Evolutionary conservation across 1,284 basidiomycete genomes (phyloP), one percentile per base, ranked within the genome.

Genomic region (Dichomitus squalens): DNA sequence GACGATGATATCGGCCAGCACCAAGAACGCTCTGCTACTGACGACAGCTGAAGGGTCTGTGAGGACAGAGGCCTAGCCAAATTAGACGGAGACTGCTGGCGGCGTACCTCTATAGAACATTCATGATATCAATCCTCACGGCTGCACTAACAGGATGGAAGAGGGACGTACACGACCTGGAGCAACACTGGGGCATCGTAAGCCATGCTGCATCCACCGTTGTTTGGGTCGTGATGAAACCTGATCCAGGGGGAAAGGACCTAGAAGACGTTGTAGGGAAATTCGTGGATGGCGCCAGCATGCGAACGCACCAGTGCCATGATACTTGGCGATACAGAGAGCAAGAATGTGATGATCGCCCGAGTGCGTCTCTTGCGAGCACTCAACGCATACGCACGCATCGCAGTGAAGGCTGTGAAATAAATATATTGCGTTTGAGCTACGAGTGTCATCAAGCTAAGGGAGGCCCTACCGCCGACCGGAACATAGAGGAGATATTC

Each of bases 341-440:
- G 21, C 12, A 52, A 6, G 16, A 52, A 35, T 4, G 41, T 39
- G n/a, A 43, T 1, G 14, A 35, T 16, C 20, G 31, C 39, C 31
- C 29, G 14, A 7, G 25, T 20, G 25, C 39, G 20, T 11, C 20
- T 40, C 8, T 14, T 11, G 29, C 44, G 16, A 2, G 36, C 18
- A 33, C 25, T 29, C 49, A 52, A 23, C 11, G 50, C 50, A 35
- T 52, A 52, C 6, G 35, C 50, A 6, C 50, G 50, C 50, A 52
- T 52, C 7, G 50, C 40, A 1, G 39, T 43, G 31, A 52, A 52
- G 9, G 40, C 50, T 43, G 16, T 21, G 3, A 5, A 34, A 43
- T 6, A 5, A 34, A 43, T 6, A 18, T 4, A 27, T 29, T 23
- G 20, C 7, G 31, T 16, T 23, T 47, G n/a, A 47, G 44, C 18